These are phyloP conservation scores for Suaeda aralocaspica DNA, from an alignment of 148 eudicot genomes.

Conservation along the genomic window DNA sequence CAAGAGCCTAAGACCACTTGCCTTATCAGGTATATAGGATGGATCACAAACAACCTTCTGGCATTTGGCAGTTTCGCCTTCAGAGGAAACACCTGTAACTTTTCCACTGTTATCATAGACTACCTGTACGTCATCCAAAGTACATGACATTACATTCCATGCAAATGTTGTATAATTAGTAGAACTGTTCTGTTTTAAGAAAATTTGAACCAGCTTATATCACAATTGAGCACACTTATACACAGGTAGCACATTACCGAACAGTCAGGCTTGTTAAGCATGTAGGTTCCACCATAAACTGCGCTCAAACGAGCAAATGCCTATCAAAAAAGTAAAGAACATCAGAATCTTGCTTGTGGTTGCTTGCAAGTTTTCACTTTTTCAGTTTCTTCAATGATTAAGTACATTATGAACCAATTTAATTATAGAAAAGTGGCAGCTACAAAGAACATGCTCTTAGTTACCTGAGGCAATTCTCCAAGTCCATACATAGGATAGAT, in stretches of 20 bases:
- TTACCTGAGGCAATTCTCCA: conserved; percentile 86
- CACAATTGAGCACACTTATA: background rate
- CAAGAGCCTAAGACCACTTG: conserved; percentile 10
- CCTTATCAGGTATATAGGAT: conserved; percentile 86
- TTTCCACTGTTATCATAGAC: conserved; percentile 69
- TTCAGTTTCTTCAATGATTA: too few relatives aligned
- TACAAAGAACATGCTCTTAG: background rate
- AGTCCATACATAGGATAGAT: conserved; percentile 93
- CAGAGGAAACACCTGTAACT: conserved; percentile 81
- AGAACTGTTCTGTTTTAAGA: too few relatives aligned
- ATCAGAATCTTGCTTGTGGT: background rate
- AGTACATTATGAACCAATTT: too few relatives aligned
- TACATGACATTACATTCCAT: background rate
- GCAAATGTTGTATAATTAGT: too few relatives aligned
- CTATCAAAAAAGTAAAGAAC: conserved; percentile 23
- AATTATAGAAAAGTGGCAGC: too few relatives aligned
- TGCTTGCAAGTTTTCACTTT: background rate
- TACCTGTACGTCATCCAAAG: conserved; percentile 50
- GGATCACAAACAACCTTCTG: conserved; percentile 96
- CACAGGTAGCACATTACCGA: conserved; percentile 33
- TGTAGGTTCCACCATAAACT: conserved; percentile 87
- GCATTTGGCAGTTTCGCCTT: conserved; percentile 98
- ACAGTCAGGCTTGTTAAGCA: conserved; percentile 80
- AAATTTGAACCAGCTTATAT: too few relatives aligned
- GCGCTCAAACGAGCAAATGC: conserved; percentile 90